Base-by-base conservation (phyloP, 306 rosid genomes). In the Urtica urens region DNA sequence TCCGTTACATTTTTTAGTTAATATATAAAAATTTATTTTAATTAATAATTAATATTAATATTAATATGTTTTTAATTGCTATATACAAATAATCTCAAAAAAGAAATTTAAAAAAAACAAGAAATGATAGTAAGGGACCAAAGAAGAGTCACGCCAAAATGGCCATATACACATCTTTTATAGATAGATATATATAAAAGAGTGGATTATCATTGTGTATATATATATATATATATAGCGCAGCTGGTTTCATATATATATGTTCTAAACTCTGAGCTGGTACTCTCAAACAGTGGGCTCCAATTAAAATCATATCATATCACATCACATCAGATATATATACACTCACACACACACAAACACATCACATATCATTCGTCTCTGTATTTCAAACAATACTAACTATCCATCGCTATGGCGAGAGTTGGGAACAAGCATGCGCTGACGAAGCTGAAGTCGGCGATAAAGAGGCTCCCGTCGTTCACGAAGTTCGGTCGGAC, bases 401-500 rank as follows among this genome's bases (percentile, higher is more conserved):
- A 46, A 23, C 2, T 22, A 33, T 2, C 0, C 0, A 0, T 21
- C n/a, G 19, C 46, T 15, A 87, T 88, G 97, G 86, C 95, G 22
- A 81, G 77, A 68, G 13, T 64, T 0, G 93, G 82, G 31, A 88
- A 74, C 66, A n/a, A n/a, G n/a, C n/a, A n/a, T n/a, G n/a, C n/a
- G n/a, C 77, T 88, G 19, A 84, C 83, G 1, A 88, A 88, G 75
- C 83, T 88, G 31, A 88, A 77, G 67, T 80, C 93, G 17, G 95
- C 84, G 7, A 83, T 88, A 18, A 88, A 74, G 31, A 67, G 86
- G 39, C 79, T 77, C 83, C 95, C 90, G 4, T 78, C 97, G 14
- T 40, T 88, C 47, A 64, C 83, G 63, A 84, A 80, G 55, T 75
- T 81, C 46, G 17, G 68, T 55, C 80, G 95, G 63, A 50, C 52